Evolutionary conservation across 176 grass and related monocot genomes (phyloP), one percentile per base, ranked within the genome.

Genomic region (Cenchrus fungigraminus): DNA sequence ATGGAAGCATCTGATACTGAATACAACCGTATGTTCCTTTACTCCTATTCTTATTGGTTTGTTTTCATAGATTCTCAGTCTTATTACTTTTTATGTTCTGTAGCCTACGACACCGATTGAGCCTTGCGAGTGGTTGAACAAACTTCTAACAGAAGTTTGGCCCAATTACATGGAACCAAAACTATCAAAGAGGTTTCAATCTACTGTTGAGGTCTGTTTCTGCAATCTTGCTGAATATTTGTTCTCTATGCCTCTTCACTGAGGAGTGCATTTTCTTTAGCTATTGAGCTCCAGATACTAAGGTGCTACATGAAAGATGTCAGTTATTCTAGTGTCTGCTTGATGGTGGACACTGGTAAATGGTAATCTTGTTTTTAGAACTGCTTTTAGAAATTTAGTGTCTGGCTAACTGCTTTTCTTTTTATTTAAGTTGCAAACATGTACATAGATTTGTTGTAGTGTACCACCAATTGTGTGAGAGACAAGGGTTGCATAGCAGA

Each of bases 101-200:
- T 74, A 98, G 97, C 93, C 93, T 15, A 78, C 78, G 6, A 99
- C 97, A 6, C 97, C 97, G 42, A 80, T 94, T 65, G 97, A 99
- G 66, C 97, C 97, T 45, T 99, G 97, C 2, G 86, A 90, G 56
- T 96, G 97, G 97, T 55, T 88, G 49, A 99, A 99, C 84, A 99
- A 96, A 75, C 90, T 99, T 70, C 65, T 99, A 67, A 87, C 84
- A 76, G 91, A 94, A 77, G 86, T 99, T 74, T 99, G 97, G 97
- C 93, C 97, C 11, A 99, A 99, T 80, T 99, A 85, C 84, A 95
- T 99, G 87, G 97, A 99, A 87, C 97, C 93, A 6, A 99, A 96
- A 86, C 78, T 99, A 72, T 89, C 93, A 13, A 90, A 52, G 55
- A 89, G 25, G 34, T 88, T 99, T 44, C 89, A 86, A 70, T 91